phyloP scores from a whole-genome alignment of 805 yeast species.

The Lachancea sp. region DNA sequence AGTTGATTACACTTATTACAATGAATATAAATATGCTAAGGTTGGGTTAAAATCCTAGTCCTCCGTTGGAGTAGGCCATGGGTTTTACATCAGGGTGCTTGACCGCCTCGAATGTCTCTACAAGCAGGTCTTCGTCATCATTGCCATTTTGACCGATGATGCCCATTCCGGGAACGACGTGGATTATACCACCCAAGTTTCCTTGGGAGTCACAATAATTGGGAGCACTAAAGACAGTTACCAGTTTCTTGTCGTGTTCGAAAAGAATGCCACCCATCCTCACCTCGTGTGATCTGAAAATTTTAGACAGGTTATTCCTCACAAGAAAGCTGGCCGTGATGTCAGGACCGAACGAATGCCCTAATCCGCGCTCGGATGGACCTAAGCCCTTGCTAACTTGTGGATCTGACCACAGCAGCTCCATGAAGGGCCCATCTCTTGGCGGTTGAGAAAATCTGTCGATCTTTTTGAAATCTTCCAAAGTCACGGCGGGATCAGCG shows the following conservation, averaged over 20 bases:
- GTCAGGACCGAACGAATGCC: constrained; percentile 96
- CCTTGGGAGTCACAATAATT: constrained; percentile 93
- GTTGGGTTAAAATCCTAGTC: constrained; percentile 32
- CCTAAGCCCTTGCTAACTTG: constrained; percentile 71
- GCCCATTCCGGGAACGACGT: constrained; percentile 43
- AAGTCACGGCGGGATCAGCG: constrained; percentile 62
- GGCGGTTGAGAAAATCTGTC: constrained; percentile 84
- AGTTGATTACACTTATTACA: constrained; percentile 1
- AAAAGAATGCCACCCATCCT: constrained; percentile 83
- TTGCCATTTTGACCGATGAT: constrained; percentile 36
- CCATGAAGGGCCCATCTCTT: constrained; percentile 90
- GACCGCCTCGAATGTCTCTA: constrained; percentile 67
- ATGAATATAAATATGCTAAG: constrained; percentile 2
- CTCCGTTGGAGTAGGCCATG: constrained; percentile 77
- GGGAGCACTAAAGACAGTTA: constrained; percentile 97
- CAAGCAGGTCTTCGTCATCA: constrained; percentile 44
- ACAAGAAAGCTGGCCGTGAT: constrained; percentile 75
- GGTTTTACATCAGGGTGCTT: constrained; percentile 89
- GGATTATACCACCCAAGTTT: constrained; percentile 83
- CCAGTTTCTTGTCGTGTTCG: constrained; percentile 79
- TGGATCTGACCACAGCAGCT: constrained; percentile 95
- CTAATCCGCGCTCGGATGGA: constrained; percentile 90
- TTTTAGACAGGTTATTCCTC: constrained; percentile 62
- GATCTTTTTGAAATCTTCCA: constrained; percentile 67
- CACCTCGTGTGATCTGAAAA: constrained; percentile 93